Evolutionary conservation across 2,329 filamentous ascomycete genomes (phyloP).

Genomic region (Didymella segeticola): DNA sequence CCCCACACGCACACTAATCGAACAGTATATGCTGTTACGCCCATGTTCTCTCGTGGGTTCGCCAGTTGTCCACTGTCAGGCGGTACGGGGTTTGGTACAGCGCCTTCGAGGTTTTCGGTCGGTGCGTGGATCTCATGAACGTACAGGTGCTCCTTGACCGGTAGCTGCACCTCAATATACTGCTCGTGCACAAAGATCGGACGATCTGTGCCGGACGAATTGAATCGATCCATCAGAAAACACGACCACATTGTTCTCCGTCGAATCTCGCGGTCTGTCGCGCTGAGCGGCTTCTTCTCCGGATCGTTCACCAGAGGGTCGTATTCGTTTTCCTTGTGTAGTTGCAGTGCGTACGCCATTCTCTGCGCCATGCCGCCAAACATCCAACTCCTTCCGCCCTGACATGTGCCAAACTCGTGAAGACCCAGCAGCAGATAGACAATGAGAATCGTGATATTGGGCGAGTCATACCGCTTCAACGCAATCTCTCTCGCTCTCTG

Average conservation of each 20-base stretch:
- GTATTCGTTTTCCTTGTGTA: slow-evolving; percentile 89
- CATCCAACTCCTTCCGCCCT: slow-evolving; percentile 95
- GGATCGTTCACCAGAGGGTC: slow-evolving; percentile 73
- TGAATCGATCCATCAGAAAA: slow-evolving; percentile 96
- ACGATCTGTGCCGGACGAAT: slow-evolving; percentile 90
- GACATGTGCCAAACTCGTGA: slow-evolving; percentile 96
- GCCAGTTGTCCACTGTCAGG: slow-evolving; percentile 69
- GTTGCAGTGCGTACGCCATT: slow-evolving; percentile 94
- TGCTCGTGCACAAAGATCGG: slow-evolving; percentile 92
- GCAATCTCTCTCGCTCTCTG: slow-evolving; percentile 86
- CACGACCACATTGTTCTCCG: slow-evolving; percentile 98
- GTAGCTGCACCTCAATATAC: slow-evolving; percentile 85
- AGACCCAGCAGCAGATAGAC: slow-evolving; percentile 87
- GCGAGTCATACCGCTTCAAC: slow-evolving; percentile 86
- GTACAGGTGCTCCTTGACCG: slow-evolving; percentile 88
- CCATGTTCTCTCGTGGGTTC: slow-evolving; percentile 84
- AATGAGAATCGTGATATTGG: slow-evolving; percentile 94
- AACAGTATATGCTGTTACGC: slow-evolving; percentile 89
- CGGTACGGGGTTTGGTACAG: slow-evolving; percentile 67
- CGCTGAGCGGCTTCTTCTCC: slow-evolving; percentile 72
- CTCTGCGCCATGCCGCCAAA: slow-evolving; percentile 92
- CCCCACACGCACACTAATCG: slow-evolving; percentile 88
- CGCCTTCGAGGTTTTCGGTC: slow-evolving; percentile 82
- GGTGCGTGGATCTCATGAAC: slow-evolving; percentile 88
- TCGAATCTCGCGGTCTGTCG: slow-evolving; percentile 91